Percentiles rank a stretch among this genome's conserved stretches.
phyloP scores from a whole-genome alignment of 805 yeast genomes.

The Torulaspora gathmanii region DNA sequence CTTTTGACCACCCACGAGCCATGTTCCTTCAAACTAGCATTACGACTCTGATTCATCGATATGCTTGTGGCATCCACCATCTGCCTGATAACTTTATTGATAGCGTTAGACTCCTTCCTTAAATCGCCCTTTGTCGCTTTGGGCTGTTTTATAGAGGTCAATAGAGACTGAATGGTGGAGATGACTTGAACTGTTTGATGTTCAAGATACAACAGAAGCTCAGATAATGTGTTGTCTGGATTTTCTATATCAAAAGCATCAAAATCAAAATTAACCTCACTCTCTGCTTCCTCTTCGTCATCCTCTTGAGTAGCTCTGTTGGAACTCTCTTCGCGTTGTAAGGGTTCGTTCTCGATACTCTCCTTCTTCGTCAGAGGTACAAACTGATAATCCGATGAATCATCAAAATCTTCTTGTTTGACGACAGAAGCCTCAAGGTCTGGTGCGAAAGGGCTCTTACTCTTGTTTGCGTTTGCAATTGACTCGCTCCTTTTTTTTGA shows the following conservation, averaged over 20 bases:
- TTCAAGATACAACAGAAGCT: slow-evolving; percentile 77
- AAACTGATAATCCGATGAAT: slow-evolving; percentile 16
- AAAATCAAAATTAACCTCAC: slow-evolving; percentile 50
- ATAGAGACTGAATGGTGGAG: slow-evolving; percentile 76
- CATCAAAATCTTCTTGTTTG: slow-evolving; percentile 5
- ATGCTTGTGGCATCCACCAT: slow-evolving; percentile 87
- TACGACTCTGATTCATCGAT: slow-evolving; percentile 84
- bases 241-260: slow-evolving; percentile 76
- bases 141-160: slow-evolving; percentile 71
- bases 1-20: slow-evolving; percentile 88
- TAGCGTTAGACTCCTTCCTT: slow-evolving; percentile 67
- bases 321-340: neutral
- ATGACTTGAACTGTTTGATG: slow-evolving; percentile 92
- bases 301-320: neutral
- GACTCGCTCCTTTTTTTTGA: neutral
- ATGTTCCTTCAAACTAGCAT: slow-evolving; percentile 78
- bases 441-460: slow-evolving; percentile 1
- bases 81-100: slow-evolving; percentile 69
- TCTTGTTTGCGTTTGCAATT: neutral
- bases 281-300: slow-evolving; percentile 12
- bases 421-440: neutral
- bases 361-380: slow-evolving; percentile 11
- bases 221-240: slow-evolving; percentile 84
- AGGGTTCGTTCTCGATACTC: neutral
- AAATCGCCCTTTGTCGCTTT: slow-evolving; percentile 72